Base-by-base conservation (phyloP, 78 protist species). In the Acrasis kona region DNA sequence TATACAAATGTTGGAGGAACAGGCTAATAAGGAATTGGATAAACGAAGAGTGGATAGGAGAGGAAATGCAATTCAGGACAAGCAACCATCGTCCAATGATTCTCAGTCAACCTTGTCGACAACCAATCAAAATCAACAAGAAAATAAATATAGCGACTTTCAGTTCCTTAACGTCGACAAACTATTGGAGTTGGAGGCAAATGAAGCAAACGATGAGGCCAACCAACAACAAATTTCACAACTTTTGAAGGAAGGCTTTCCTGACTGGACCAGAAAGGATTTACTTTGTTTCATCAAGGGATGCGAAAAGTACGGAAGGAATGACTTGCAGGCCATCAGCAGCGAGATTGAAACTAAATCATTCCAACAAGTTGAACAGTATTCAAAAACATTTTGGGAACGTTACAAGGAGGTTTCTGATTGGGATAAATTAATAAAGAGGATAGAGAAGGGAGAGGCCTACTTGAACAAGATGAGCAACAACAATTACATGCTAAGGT, bases 371-470 rank as follows among this genome's bases (percentile, higher is more conserved):
- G 89, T 88, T 10, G 70, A 50, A 30, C 36, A 19, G 65, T 89
- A 89, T 81, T 50, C 72, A 3, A 19, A 5, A 6, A 86, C 69
- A 0, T 89, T 89, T 37, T 89, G 85, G 86, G 36, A 64, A 28
- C 29, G 83, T 10, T 32, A 9, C 39, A 30, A 39, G 4, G 88
- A 78, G 31, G 57, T 89, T 10, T 32, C 58, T 3, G 93, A 86
- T 1, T 74, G 34, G 10, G 90, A 85, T 4, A 87, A 77, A 70
- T 6, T 81, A 29, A 30, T 71, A 5, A 12, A 65, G 10, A 9
- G 50, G 12, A 88, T 89, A 41, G 89, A 77, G 36, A 73, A 84
- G 31, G 93, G 87, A 41, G 93, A 88, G 57, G 71, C 64, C 39
- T 40, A 76, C 70, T 42, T 84, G 10, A 12, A 66, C n/a, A 29